phyloP scores from a whole-genome alignment of 2,329 filamentous ascomycete genomes.

The Emergomyces pasteurianus region DNA sequence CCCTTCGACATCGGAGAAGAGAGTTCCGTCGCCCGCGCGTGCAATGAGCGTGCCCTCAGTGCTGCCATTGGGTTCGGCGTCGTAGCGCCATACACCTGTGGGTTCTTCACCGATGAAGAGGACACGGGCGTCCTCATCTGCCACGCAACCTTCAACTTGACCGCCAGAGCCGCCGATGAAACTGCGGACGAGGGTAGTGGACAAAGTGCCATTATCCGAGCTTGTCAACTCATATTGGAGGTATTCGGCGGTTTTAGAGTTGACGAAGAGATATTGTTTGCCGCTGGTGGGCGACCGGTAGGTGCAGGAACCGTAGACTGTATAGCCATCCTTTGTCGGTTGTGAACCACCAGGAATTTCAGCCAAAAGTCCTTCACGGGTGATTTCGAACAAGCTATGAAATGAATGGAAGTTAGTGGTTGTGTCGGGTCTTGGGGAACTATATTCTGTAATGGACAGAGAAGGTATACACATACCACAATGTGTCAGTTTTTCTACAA shows the following conservation, averaged over 20 bases:
- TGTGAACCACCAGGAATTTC: conserved; percentile 37
- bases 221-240: conserved; percentile 41
- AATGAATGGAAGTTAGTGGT: background rate
- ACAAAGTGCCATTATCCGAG: conserved; percentile 29
- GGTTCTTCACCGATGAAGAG: conserved; percentile 43
- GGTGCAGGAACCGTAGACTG: conserved; percentile 42
- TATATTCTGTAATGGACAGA: background rate
- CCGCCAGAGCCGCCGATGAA: conserved; percentile 41
- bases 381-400: conserved; percentile 40
- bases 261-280: conserved; percentile 45
- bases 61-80: conserved; percentile 37
- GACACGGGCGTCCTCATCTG: conserved; percentile 40
- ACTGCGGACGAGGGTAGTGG: conserved; percentile 38
- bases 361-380: conserved; percentile 33
- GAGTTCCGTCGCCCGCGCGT: conserved; percentile 35
- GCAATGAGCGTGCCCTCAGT: conserved; percentile 27
- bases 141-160: conserved; percentile 44
- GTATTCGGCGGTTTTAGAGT: conserved; percentile 43
- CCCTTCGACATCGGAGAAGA: conserved; percentile 45
- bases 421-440: background rate
- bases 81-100: conserved; percentile 41
- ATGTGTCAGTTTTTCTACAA: conserved; percentile 40
- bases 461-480: conserved; percentile 34
- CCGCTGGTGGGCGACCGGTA: conserved; percentile 38
- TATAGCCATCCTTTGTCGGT: conserved; percentile 34